A percentile compares a stretch with the other conserved stretches of the same genome.
phyloP scores from a whole-genome alignment of 2,329 filamentous ascomycete genomes.

The Shiraia bambusicola region DNA sequence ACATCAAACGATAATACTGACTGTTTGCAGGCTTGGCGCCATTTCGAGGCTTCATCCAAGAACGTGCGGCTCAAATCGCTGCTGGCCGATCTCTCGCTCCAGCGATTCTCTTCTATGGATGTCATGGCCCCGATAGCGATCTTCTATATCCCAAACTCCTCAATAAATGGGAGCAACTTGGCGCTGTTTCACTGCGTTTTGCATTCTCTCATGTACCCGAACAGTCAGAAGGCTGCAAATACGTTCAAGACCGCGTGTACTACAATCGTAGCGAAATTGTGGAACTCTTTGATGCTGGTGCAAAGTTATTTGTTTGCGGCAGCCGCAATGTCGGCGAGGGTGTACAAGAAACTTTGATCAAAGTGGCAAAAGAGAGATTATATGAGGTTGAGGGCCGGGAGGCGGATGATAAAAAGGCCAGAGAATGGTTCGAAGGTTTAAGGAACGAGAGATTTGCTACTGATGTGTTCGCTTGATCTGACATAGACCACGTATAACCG shows the following conservation, averaged over 20 bases:
- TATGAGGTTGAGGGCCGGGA: conserved; percentile 41
- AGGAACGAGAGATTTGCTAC: conserved; percentile 51
- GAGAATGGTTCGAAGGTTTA: conserved; percentile 49
- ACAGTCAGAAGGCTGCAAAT: conserved; percentile 51
- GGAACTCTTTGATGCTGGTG: conserved; percentile 51
- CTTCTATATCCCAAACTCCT: conserved; percentile 63
- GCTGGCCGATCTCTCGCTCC: conserved; percentile 58
- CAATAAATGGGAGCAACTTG: conserved; percentile 59
- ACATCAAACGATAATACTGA: conserved; percentile 23
- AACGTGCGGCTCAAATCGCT: conserved; percentile 44
- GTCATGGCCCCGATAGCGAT: conserved; percentile 57
- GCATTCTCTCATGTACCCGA: conserved; percentile 57
- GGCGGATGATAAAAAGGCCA: conserved; percentile 45
- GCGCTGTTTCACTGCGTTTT: conserved; percentile 62
- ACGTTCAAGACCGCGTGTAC: conserved; percentile 57
- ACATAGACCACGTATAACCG: neutral
- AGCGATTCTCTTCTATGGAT: conserved; percentile 67
- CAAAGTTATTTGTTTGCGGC: conserved; percentile 67
- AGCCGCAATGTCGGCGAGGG: conserved; percentile 51
- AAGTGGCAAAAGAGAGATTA: conserved; percentile 47
- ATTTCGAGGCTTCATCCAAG: conserved; percentile 48
- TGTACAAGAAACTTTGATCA: conserved; percentile 46
- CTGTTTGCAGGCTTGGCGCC: conserved; percentile 45
- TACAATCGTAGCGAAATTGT: conserved; percentile 50
- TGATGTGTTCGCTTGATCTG: conserved; percentile 48